Percentiles rank a stretch among this genome's conserved stretches.
Conservation (phyloP, 768 basidiomycete species). For the Pulveroboletus sp. region DNA sequence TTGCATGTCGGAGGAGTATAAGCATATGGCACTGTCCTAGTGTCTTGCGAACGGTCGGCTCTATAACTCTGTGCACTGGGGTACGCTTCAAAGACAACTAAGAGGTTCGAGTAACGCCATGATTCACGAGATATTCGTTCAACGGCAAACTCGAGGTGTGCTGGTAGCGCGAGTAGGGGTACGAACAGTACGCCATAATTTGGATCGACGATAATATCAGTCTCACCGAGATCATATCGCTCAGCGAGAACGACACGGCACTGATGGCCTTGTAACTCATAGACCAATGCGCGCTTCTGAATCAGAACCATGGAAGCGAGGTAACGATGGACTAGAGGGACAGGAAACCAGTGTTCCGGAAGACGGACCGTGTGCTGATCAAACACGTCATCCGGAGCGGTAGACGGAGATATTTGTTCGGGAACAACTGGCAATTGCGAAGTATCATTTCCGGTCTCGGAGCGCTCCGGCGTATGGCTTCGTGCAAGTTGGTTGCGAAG, state of each 20-base stretch:
- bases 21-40: conserved; percentile 31
- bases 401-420: conserved; percentile 18
- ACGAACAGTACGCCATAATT: conserved; percentile 53
- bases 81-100: conserved; percentile 66
- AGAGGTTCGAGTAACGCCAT: conserved; percentile 54
- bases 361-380: conserved; percentile 42
- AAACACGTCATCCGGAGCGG: conserved; percentile 39
- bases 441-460: conserved; percentile 12
- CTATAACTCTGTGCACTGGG: conserved; percentile 41
- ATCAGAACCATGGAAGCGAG: conserved; percentile 64
- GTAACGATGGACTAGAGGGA: conserved; percentile 51
- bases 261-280: conserved; percentile 39
- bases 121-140: conserved; percentile 48
- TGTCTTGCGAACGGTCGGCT: conserved; percentile 4
- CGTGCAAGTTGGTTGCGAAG: conserved; percentile 19
- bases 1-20: conserved; percentile 67
- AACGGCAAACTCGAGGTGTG: conserved; percentile 42
- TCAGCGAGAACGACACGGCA: conserved; percentile 59
- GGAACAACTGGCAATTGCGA: conserved; percentile 3
- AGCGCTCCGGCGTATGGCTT: conserved; percentile 2
- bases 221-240: conserved; percentile 52
- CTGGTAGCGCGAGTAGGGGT: conserved; percentile 43
- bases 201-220: conserved; percentile 65
- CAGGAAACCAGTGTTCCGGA: conserved; percentile 30
- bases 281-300: conserved; percentile 61